phyloP scores from a whole-genome alignment of 495 filamentous ascomycete genomes.

The Penicillium flavigenum region DNA sequence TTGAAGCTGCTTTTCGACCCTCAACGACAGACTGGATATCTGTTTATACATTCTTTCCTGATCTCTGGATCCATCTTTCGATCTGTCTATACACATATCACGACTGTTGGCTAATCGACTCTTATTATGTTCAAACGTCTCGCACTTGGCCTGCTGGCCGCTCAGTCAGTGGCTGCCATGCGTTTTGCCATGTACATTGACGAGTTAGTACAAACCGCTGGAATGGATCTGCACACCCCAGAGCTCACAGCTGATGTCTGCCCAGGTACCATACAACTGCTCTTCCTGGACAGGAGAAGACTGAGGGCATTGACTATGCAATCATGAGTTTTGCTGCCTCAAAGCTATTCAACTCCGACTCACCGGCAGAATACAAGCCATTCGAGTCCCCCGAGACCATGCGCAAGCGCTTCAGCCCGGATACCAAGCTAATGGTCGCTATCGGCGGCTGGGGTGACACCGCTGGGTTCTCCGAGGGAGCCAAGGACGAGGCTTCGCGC shows the following conservation, averaged over 20 bases:
- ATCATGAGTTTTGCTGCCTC: slow-evolving; percentile 67
- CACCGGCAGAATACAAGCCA: slow-evolving; percentile 49
- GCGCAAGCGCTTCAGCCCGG: slow-evolving; percentile 56
- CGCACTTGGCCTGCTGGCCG: slow-evolving; percentile 35
- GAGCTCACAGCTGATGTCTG: not conserved
- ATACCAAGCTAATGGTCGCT: slow-evolving; percentile 66
- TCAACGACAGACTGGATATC: not conserved
- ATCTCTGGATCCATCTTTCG: not conserved
- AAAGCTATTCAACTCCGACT: slow-evolving; percentile 56
- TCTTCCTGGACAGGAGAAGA: slow-evolving; percentile 30
- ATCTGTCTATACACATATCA: not conserved
- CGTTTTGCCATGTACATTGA: slow-evolving; percentile 46
- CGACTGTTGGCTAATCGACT: not conserved
- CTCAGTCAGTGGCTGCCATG: slow-evolving; percentile 29
- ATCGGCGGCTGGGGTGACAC: slow-evolving; percentile 76
- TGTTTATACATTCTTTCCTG: slow-evolving; percentile 1
- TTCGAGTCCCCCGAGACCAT: slow-evolving; percentile 59
- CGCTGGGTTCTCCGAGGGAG: slow-evolving; percentile 58
- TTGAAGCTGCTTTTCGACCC: slow-evolving; percentile 1
- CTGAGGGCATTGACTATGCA: slow-evolving; percentile 51
- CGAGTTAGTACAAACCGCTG: slow-evolving; percentile 24
- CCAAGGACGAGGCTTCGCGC: slow-evolving; percentile 52
- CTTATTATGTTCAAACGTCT: slow-evolving; percentile 33
- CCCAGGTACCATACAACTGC: slow-evolving; percentile 31
- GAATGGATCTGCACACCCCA: not conserved